phyloP scores from a whole-genome alignment of 2,329 filamentous ascomycete species.

The Penicillium sp. region DNA sequence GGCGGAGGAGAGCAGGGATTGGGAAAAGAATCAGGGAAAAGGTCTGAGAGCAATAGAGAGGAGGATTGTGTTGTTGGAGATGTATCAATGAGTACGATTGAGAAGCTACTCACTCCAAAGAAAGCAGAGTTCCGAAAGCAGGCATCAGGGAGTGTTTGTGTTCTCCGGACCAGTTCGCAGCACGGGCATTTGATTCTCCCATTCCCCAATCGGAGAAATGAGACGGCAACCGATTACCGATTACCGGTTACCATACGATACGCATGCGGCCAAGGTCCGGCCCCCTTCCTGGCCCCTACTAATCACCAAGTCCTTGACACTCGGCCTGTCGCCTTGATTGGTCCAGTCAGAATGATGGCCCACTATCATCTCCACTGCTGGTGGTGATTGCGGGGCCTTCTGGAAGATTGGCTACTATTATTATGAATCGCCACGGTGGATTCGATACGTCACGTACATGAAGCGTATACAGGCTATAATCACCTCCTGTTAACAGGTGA shows the following conservation, averaged over 20 bases:
- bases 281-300: slow-evolving; percentile 20
- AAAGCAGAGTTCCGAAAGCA: neutral
- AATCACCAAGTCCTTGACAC: slow-evolving; percentile 16
- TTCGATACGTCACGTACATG: neutral
- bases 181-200: neutral
- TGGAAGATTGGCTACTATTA: neutral
- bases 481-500: neutral
- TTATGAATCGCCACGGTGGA: neutral
- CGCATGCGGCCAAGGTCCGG: slow-evolving; percentile 9
- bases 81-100: neutral
- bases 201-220: neutral
- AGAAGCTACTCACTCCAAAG: too few relatives aligned
- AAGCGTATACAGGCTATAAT: neutral
- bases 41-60: neutral
- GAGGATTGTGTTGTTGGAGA: neutral
- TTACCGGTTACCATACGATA: slow-evolving; percentile 3
- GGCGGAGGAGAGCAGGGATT: slow-evolving; percentile 8
- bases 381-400: slow-evolving; percentile 2
- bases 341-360: neutral
- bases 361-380: neutral
- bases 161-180: neutral
- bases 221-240: neutral
- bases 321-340: neutral
- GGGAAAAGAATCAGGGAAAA: neutral
- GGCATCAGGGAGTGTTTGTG: neutral